Percentiles rank a stretch among this genome's conserved stretches.
Evolutionary conservation across 176 grass and related monocot species (phyloP).

Genomic region (Ensete ventricosum): DNA sequence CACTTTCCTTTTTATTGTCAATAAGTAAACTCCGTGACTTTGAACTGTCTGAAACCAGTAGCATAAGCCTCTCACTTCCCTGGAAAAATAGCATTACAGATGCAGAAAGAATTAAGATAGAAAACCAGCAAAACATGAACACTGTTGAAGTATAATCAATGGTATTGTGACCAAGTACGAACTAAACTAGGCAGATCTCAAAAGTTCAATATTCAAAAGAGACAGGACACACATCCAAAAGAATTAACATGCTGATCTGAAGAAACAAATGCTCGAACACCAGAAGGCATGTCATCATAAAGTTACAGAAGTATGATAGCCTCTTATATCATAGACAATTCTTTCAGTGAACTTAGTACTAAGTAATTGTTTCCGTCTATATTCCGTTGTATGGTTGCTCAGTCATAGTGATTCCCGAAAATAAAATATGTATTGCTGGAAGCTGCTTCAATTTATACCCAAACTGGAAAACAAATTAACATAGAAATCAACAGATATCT

Average conservation of each 20-base stretch:
- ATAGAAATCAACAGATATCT: background rate
- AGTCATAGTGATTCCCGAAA: background rate
- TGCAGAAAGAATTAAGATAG: conserved; percentile 4
- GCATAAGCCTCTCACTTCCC: conserved; percentile 78
- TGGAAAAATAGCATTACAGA: conserved; percentile 33
- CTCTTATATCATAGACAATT: background rate
- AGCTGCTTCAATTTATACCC: background rate
- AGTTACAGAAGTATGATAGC: background rate
- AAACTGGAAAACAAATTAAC: background rate
- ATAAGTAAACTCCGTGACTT: conserved; percentile 30
- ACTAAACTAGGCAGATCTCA: background rate
- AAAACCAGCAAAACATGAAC: background rate
- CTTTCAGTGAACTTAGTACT: background rate
- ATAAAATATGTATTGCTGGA: background rate
- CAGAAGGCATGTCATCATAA: background rate
- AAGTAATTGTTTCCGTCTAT: background rate
- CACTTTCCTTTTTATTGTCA: conserved; percentile 27
- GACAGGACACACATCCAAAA: background rate
- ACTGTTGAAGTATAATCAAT: background rate
- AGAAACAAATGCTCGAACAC: no score
- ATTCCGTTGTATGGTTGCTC: background rate
- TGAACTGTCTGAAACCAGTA: conserved; percentile 68
- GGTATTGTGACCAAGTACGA: background rate
- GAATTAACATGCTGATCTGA: background rate
- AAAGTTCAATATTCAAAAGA: background rate